Evolutionary conservation across 306 rosid species (phyloP), one percentile per base, ranked within the genome.

Genomic region (Crataegus laevigata): DNA sequence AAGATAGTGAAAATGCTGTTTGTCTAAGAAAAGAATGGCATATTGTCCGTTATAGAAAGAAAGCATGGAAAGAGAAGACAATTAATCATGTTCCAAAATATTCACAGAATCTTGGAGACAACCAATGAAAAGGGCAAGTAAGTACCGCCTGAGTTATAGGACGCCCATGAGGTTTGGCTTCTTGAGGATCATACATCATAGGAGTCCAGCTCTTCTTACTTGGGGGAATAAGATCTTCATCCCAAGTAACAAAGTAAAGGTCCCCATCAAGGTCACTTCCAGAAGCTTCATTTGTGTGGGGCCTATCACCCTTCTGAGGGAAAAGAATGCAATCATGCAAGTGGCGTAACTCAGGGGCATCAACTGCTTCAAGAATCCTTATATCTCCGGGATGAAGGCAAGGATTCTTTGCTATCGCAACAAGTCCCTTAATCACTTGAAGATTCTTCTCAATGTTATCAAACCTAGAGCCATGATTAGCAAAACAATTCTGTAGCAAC

Each of bases 181-280:
- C 85, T 9, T 78, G 84, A 42, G 98, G 30, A 71, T 66, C 32
- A 36, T 93, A 93, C 59, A 82, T 77, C 98, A 93, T 93, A 34
- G 98, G 96, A 9, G 26, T 34, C 88, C 86, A 89, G 88, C 96
- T 93, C 84, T 76, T 90, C 84, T 89, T 93, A 74, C 90, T 66
- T n/a, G 96, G 94, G 58, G 98, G 96, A 78, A 93, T 82, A 65
- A 93, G 93, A 81, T 83, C 84, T 74, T 83, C 88, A 86, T 91
- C 96, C 97, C 96, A 94, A 8, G 97, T 94, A 75, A 86, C 93
- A 83, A 94, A 94, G 85, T 94, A 94, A 14, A 91, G 91, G 73
- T 94, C 98, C 61, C 93, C 97, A 17, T 94, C 97, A 69, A 91
- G 93, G 85, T 91, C 98, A 83, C 97, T 91, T 80, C 96, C 98